Conservation (phyloP, 2,329 filamentous ascomycete species). For the Capronia americana region DNA sequence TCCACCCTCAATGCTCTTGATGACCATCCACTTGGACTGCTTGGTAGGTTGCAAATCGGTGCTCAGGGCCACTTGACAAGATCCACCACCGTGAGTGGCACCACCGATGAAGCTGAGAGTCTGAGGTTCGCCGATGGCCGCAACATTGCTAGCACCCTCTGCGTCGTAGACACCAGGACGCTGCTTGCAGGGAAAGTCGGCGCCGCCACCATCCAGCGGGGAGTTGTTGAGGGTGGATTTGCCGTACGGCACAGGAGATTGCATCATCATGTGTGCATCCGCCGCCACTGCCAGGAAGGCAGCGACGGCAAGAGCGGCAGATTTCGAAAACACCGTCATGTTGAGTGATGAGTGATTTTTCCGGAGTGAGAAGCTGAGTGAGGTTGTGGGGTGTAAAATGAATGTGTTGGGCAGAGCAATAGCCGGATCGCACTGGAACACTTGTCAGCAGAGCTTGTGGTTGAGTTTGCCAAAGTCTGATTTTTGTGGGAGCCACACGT, state of each 20-base stretch:
- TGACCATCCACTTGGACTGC: slow-evolving; percentile 80
- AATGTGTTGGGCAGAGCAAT: slow-evolving; percentile 30
- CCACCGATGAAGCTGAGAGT: slow-evolving; percentile 70
- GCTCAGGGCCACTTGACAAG: slow-evolving; percentile 86
- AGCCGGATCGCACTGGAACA: slow-evolving; percentile 29
- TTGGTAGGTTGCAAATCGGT: slow-evolving; percentile 74
- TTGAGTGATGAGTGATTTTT: slow-evolving; percentile 14
- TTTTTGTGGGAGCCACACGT: no score
- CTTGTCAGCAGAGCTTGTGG: slow-evolving; percentile 23
- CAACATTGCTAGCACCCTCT: slow-evolving; percentile 59
- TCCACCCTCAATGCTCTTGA: slow-evolving; percentile 84
- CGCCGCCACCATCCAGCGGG: slow-evolving; percentile 67
- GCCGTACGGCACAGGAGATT: slow-evolving; percentile 69
- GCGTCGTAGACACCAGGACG: slow-evolving; percentile 55
- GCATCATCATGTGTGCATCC: slow-evolving; percentile 79
- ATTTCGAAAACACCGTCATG: slow-evolving; percentile 30
- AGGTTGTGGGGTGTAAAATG: slow-evolving; percentile 17
- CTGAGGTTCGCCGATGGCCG: slow-evolving; percentile 68
- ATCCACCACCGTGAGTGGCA: slow-evolving; percentile 87
- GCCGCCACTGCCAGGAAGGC: slow-evolving; percentile 60
- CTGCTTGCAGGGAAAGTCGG: slow-evolving; percentile 84
- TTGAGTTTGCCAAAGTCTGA: slow-evolving; percentile 3
- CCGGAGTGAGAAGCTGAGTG: slow-evolving; percentile 17
- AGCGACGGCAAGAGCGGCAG: slow-evolving; percentile 54
- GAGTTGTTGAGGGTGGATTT: slow-evolving; percentile 61